Base-by-base conservation (phyloP, 345 rosid species). In the Geranium brycei region DNA sequence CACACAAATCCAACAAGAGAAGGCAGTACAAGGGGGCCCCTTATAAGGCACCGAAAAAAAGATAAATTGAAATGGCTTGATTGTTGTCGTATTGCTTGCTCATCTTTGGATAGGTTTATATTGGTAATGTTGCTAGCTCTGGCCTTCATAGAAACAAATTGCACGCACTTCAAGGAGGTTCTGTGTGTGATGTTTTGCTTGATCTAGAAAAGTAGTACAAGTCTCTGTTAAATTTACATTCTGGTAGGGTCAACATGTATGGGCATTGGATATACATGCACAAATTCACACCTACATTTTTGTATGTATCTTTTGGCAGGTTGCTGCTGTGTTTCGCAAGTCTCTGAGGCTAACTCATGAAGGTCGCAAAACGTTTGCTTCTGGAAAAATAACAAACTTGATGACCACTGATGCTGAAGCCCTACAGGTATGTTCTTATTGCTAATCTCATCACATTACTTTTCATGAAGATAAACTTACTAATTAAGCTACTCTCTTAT, bases 381-480 rank as follows among this genome's bases (percentile, higher is more conserved):
- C 99, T 55, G 99, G 99, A 66, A 93, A 93, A 82, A 88, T 90
- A 72, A 93, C 99, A 72, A 93, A 93, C 78, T 79, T 93, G 83
- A 93, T 93, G 99, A 90, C 99, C 28, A 88, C 96, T 59, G 99
- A 90, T 82, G 85, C 97, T 68, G 97, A 90, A 75, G 76, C 96
- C 64, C 96, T 93, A 64, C 99, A 93, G 95, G 99, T 75, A 78
- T 71, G 73, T 23, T 63, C 59, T 18, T 70, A 16, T 38, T 68
- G 10, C 19, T 51, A 19, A 30, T 30, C 18, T 23, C 15, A 23
- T 23, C 28, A 23, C 1, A 23, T 23, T 23, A 23, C 28, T 23
- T 23, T 23, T 23, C 28, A 23, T 23, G 28, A 1, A 2, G 28
- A 23, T 23, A 23, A 23, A 23, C 28, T 23, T 23, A 23, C 28